These are phyloP conservation scores for Sporisorium graminicola DNA, from an alignment of 1,284 basidiomycete genomes.

Conservation along the genomic window DNA sequence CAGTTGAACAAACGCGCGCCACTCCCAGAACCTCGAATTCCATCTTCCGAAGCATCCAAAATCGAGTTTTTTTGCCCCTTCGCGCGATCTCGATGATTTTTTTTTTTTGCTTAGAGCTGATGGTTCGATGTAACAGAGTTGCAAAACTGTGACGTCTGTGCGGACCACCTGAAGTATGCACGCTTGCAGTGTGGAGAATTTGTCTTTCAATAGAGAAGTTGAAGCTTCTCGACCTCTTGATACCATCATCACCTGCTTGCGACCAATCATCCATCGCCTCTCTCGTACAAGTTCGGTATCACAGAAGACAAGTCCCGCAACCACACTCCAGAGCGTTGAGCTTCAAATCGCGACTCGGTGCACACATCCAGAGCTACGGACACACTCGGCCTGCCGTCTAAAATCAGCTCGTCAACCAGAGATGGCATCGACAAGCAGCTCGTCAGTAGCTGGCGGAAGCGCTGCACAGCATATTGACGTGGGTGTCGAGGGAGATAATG, in stretches of 20 bases:
- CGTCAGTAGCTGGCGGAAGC: conserved; percentile 11
- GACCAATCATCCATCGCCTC: background rate
- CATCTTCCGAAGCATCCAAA: conserved; percentile 28
- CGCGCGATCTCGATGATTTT: conserved; percentile 7
- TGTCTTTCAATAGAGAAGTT: background rate
- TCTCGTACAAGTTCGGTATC: background rate
- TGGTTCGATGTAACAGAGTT: conserved; percentile 11
- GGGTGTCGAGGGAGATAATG: conserved; percentile 17
- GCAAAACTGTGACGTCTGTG: background rate
- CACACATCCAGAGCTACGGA: no score
- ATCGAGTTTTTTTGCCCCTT: conserved; percentile 9
- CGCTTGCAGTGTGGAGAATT: conserved; percentile 9
- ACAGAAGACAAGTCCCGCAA: background rate
- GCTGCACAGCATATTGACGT: conserved; percentile 19
- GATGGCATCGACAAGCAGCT: conserved; percentile 30
- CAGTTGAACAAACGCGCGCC: conserved; percentile 17
- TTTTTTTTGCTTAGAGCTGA: background rate
- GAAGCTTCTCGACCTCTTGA: conserved; percentile 1
- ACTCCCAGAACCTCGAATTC: conserved; percentile 21
- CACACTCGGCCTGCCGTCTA: background rate
- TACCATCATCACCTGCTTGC: background rate
- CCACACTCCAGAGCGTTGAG: background rate
- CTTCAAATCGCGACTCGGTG: background rate
- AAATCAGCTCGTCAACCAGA: background rate
- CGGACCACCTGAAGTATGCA: conserved; percentile 9